A percentile compares a stretch with the other conserved stretches of the same genome.
These are phyloP conservation scores for Phalaenopsis equestris DNA, from an alignment of 106 monocot species.

Conservation along the genomic window DNA sequence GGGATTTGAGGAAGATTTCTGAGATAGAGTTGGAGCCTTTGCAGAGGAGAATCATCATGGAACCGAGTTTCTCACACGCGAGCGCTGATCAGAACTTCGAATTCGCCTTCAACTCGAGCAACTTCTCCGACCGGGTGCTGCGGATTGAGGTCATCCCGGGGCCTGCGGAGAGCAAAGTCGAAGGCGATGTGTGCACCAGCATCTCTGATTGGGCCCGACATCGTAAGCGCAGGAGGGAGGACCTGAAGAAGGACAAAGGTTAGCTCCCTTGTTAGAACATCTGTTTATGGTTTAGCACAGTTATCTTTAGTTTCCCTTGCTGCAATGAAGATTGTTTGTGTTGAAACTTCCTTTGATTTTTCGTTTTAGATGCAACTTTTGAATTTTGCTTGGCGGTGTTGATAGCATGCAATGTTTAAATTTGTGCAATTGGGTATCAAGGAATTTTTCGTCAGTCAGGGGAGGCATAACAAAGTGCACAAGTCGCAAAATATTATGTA, in stretches of 20 bases:
- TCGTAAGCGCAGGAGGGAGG: constrained; percentile 72
- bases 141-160: constrained; percentile 84
- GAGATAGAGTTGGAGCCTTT: too few relatives aligned
- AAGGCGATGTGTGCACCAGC: constrained; percentile 37
- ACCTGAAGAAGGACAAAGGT: constrained; percentile 71
- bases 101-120: constrained; percentile 93
- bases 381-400: too few relatives aligned
- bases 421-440: too few relatives aligned
- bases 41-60: constrained; percentile 21
- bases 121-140: constrained; percentile 84
- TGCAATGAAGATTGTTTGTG: neutral
- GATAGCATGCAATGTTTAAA: too few relatives aligned
- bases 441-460: too few relatives aligned
- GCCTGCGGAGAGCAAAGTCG: constrained; percentile 36
- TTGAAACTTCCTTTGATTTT: too few relatives aligned
- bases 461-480: too few relatives aligned
- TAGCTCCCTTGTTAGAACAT: neutral
- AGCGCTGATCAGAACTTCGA: constrained; percentile 59
- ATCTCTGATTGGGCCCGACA: constrained; percentile 77
- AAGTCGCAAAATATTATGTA: too few relatives aligned
- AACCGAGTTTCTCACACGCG: constrained; percentile 28
- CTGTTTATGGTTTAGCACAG: neutral
- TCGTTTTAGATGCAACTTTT: too few relatives aligned
- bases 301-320: neutral
- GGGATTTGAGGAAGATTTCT: neutral